Evolutionary conservation across 2,329 filamentous ascomycete genomes (phyloP).

Genomic region (Polytolypa hystricis): DNA sequence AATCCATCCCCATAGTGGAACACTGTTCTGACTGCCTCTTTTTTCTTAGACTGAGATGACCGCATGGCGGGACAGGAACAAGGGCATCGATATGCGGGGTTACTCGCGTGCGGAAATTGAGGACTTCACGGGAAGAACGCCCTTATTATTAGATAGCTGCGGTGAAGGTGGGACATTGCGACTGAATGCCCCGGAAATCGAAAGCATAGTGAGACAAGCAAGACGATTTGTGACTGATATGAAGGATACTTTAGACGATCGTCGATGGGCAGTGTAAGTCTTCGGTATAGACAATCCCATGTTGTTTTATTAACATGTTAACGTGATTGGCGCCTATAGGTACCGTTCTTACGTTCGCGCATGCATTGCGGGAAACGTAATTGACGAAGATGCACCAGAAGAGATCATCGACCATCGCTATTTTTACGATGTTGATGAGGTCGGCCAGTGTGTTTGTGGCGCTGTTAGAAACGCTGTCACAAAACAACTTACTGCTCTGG

Average conservation of each 20-base stretch:
- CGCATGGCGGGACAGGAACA: conserved; percentile 3
- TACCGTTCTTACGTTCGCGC: background rate
- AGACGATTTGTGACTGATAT: background rate
- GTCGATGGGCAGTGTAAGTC: background rate
- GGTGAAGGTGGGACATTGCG: background rate
- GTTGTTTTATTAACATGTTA: background rate
- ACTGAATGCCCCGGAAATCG: background rate
- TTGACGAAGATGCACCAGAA: background rate
- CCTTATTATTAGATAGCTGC: background rate
- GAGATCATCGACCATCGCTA: background rate
- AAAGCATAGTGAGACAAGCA: background rate
- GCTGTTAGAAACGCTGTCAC: background rate
- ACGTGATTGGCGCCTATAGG: background rate
- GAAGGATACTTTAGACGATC: background rate
- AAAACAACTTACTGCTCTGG: background rate
- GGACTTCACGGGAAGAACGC: background rate
- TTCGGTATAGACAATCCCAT: background rate
- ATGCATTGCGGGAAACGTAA: background rate
- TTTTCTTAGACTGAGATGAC: background rate
- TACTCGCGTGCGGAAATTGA: background rate
- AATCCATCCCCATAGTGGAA: background rate
- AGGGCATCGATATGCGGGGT: background rate
- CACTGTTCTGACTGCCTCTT: background rate
- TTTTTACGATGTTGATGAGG: background rate
- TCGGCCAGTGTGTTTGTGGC: background rate